Evolutionary conservation across 805 yeast species (phyloP).

Genomic region (Candida sakaeoensis): DNA sequence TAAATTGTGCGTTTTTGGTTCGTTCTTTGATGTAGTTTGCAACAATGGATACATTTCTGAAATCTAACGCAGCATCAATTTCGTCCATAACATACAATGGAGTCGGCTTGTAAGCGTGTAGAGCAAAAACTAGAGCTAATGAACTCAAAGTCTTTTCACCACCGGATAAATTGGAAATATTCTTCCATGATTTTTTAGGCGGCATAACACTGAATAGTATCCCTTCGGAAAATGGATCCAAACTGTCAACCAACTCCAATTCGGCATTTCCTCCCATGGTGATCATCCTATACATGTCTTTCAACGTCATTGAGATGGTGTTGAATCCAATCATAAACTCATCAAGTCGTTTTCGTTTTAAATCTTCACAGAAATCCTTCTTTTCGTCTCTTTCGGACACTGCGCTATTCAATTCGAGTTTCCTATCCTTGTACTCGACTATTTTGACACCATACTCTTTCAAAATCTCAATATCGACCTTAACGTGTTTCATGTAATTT

Average conservation of each 20-base stretch:
- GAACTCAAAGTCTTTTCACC: constrained; percentile 97
- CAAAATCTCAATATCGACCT: constrained; percentile 69
- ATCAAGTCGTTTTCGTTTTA: constrained; percentile 69
- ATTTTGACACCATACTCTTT: constrained; percentile 71
- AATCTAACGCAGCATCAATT: constrained; percentile 97
- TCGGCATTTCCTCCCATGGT: constrained; percentile 99
- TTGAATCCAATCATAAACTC: constrained; percentile 94
- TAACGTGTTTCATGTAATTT: constrained; percentile 49
- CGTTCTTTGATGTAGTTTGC: constrained; percentile 96
- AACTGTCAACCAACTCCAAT: constrained; percentile 86
- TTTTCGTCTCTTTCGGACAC: constrained; percentile 62
- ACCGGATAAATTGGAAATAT: constrained; percentile 91
- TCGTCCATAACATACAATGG: constrained; percentile 99
- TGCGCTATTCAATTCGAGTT: constrained; percentile 63
- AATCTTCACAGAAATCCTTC: constrained; percentile 58
- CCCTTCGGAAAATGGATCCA: constrained; percentile 98
- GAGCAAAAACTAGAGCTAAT: constrained; percentile 90
- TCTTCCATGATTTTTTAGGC: constrained; percentile 96
- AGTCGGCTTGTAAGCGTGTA: constrained; percentile 94
- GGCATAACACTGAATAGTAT: constrained; percentile 98
- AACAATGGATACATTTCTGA: constrained; percentile 93
- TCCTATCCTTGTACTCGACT: constrained; percentile 60
- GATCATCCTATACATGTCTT: constrained; percentile 97
- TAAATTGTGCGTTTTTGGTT: constrained; percentile 93
- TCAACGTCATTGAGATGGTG: constrained; percentile 78